A percentile compares a stretch with the other conserved stretches of the same genome.
Conservation (phyloP, 139 green algal species). For the Dunaliella sp. region DNA sequence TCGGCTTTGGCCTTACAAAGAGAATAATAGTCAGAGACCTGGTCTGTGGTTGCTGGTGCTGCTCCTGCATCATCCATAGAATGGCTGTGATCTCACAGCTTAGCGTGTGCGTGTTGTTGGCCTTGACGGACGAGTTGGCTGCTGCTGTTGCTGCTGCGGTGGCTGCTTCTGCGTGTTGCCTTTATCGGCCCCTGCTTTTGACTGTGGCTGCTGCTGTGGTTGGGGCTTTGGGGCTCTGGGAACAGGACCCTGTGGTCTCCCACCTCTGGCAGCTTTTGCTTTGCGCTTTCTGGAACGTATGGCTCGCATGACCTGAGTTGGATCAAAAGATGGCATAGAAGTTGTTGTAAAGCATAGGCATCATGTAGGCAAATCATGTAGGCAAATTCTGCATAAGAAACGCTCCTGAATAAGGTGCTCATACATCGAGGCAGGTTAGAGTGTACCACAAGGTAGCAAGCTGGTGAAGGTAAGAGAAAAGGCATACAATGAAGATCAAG, state of each 20-base stretch:
- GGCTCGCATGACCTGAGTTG: not conserved
- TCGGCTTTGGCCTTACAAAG: too few species aligned
- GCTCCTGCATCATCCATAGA: too few species aligned
- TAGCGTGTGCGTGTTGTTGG: conserved; percentile 13
- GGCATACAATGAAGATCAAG: not conserved
- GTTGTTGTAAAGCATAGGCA: not conserved
- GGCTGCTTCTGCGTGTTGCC: not conserved
- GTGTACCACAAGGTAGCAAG: not conserved
- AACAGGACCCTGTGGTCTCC: not conserved
- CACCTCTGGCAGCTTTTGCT: not conserved
- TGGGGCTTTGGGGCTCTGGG: not conserved
- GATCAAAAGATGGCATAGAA: not conserved
- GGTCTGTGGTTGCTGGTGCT: too few species aligned
- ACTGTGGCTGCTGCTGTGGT: not conserved
- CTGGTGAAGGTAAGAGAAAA: not conserved
- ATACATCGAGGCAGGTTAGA: not conserved
- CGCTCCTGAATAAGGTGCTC: not conserved
- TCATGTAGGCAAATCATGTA: not conserved
- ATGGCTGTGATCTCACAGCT: too few species aligned
- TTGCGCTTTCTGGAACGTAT: not conserved
- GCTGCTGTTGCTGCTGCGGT: not conserved
- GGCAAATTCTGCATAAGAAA: not conserved
- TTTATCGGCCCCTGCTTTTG: not conserved
- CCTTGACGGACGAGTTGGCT: not conserved
- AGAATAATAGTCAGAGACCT: too few species aligned